Evolutionary conservation across 768 basidiomycete species (phyloP), one percentile per base, ranked within the genome.

Genomic region (Lactarius akahatsu): DNA sequence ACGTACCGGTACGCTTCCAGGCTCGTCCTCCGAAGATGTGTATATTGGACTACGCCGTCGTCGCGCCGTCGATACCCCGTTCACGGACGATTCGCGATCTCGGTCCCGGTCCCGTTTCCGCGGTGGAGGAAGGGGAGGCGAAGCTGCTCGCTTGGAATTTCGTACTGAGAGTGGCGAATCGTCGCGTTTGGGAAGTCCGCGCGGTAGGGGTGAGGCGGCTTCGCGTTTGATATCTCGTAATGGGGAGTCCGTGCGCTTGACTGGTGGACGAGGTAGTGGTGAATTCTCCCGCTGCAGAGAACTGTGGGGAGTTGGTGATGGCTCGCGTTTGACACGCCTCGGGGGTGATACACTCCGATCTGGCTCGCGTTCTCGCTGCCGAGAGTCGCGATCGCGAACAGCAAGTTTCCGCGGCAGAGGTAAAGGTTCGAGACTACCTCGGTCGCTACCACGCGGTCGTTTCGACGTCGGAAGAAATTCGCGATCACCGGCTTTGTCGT

Each of bases 401-500:
- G 57, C 36, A 57, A 60, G 26, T 40, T 45, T 61, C 13, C 52
- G 50, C 41, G 63, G 56, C 4, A 50, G 18, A 18, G 32, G 41
- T 56, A 52, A 55, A 40, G 43, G 28, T n/a, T 62, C 65, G 3
- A 34, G 71, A 59, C n/a, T 68, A 66, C 41, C 66, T 36, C 74
- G 68, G 4, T 77, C 76, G 23, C 81, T 82, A 30, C 77, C 76
- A 72, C 77, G 85, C 57, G 80, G 80, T 65, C 78, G 79, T 72
- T 86, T 85, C 18, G 71, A 67, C 4, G 71, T 50, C 40, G 72
- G 59, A 10, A 57, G 40, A 8, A 62, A 23, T 38, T 70, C 72
- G 18, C 67, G 64, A 61, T 65, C 54, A 30, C 56, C 18, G 16
- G 63, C 34, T 36, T 72, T 72, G 38, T 58, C 62, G 40, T 64